Base-by-base conservation (phyloP, 2,329 filamentous ascomycete species). In the Fusarium odoratissimum region DNA sequence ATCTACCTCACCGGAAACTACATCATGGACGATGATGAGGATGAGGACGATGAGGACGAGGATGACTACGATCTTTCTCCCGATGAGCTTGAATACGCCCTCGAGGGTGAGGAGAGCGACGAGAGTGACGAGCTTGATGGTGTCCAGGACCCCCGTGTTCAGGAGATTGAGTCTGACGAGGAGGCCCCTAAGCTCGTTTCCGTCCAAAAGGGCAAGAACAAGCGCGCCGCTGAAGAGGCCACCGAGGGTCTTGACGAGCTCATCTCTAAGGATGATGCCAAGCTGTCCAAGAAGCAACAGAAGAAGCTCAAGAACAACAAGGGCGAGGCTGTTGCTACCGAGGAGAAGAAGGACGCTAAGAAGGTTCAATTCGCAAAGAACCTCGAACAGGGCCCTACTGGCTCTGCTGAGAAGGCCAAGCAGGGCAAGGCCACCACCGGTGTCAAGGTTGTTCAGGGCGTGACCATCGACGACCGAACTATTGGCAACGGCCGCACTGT, bases 241-340 rank as follows among this genome's bases (percentile, higher is more conserved):
- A 88, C 83, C 31, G 90, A 92, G 81, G 88, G 86, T 69, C 91
- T 98, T 31, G 95, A 98, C 78, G 93, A 93, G 74, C 84, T 97
- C 83, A 97, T 98, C 79, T 89, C 91, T 82, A 95, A 96, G 67
- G 89, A 90, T 74, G 92, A 95, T 77, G 81, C 88, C 76, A 95
- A 95, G 86, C 88, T 95, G 72, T 95, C 91, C 89, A 98, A 98
- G 90, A 98, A 97, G 88, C 94, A 98, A 84, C 89, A 93, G 79
- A 98, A 99, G 92, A 98, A 98, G 89, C 89, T 95, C 74, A 97
- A 97, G 91, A 98, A 97, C 89, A 98, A 98, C 88, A 94, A 97
- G 82, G 96, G 95, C 76, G 93, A 98, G 81, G 91, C 96, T 67
- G 90, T 92, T 67, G 84, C 88, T 57, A 84, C 86, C 48, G 89